A percentile compares a stretch with the other conserved stretches of the same genome.
Evolutionary conservation across 495 filamentous ascomycete species (phyloP).

Genomic region (Aspergillus bridgeri): DNA sequence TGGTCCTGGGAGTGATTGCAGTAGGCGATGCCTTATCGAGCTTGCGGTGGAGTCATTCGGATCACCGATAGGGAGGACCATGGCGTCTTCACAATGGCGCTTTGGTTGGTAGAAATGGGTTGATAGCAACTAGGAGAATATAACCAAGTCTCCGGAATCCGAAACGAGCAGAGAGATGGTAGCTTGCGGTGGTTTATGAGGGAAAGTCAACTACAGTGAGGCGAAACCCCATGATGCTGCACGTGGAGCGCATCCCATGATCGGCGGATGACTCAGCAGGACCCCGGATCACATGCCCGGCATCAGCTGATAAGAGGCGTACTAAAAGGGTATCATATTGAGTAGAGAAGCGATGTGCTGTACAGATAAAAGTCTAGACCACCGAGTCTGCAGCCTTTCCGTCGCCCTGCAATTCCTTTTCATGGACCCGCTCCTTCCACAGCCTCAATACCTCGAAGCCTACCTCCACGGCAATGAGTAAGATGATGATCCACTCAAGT

Average conservation of each 20-base stretch:
- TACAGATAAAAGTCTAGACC: constrained; percentile 4
- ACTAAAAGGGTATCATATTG: constrained; percentile 17
- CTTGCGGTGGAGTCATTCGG: constrained; percentile 8
- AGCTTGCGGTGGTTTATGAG: neutral
- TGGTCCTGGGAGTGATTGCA: constrained; percentile 35
- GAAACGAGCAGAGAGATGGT: neutral
- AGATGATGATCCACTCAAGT: constrained; percentile 97
- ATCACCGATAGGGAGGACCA: constrained; percentile 1
- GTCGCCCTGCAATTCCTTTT: constrained; percentile 39
- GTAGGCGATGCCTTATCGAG: constrained; percentile 8
- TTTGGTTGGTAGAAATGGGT: neutral
- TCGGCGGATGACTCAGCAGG: neutral
- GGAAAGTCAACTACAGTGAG: neutral
- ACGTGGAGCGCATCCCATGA: constrained; percentile 1
- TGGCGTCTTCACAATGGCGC: neutral
- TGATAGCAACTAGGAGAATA: neutral
- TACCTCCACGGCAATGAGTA: constrained; percentile 89
- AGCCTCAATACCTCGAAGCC: constrained; percentile 61
- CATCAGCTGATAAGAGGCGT: neutral
- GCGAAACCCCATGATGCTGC: neutral
- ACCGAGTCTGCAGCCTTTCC: neutral
- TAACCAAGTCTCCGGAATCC: neutral
- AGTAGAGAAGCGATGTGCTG: neutral
- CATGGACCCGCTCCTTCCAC: constrained; percentile 53
- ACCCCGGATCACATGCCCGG: neutral